phyloP scores from a whole-genome alignment of 805 yeast species.

The Brettanomyces sp. region DNA sequence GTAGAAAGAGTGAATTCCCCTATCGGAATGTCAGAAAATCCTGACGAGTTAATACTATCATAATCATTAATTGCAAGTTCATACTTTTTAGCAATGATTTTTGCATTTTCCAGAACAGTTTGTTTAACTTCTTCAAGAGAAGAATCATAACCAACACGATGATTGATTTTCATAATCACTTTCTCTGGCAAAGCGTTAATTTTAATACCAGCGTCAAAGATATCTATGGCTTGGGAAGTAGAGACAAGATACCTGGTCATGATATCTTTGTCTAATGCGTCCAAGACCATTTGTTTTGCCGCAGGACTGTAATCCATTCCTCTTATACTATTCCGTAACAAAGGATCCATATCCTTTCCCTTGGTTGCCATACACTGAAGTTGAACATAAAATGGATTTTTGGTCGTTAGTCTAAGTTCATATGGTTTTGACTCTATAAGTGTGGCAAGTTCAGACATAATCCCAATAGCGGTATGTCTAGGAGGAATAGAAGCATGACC shows the following conservation, averaged over 20 bases:
- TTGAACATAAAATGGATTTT: conserved; percentile 51
- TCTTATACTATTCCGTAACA: conserved; percentile 24
- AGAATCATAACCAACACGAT: conserved; percentile 47
- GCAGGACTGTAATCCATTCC: conserved; percentile 27
- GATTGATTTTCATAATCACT: conserved; percentile 46
- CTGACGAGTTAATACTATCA: conserved; percentile 10
- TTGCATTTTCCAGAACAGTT: conserved; percentile 24
- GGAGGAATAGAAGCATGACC: conserved; percentile 55
- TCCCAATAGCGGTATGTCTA: conserved; percentile 72
- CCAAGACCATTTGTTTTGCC: conserved; percentile 28
- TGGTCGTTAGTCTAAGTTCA: conserved; percentile 33
- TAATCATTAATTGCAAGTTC: conserved; percentile 31
- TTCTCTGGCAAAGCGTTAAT: conserved; percentile 70
- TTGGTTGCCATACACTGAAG: conserved; percentile 60
- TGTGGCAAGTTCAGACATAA: conserved; percentile 49
- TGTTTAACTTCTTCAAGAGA: conserved; percentile 23
- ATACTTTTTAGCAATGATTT: conserved; percentile 24
- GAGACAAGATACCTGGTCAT: conserved; percentile 32
- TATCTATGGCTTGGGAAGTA: conserved; percentile 63
- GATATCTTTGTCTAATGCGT: conserved; percentile 16
- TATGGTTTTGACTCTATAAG: conserved; percentile 51
- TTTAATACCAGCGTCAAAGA: conserved; percentile 65
- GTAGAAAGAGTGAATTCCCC: conserved; percentile 20
- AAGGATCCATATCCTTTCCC: conserved; percentile 13
- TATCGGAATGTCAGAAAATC: neutral